phyloP scores from a whole-genome alignment of 1,284 basidiomycete genomes.

The Pseudozyma thailandica region DNA sequence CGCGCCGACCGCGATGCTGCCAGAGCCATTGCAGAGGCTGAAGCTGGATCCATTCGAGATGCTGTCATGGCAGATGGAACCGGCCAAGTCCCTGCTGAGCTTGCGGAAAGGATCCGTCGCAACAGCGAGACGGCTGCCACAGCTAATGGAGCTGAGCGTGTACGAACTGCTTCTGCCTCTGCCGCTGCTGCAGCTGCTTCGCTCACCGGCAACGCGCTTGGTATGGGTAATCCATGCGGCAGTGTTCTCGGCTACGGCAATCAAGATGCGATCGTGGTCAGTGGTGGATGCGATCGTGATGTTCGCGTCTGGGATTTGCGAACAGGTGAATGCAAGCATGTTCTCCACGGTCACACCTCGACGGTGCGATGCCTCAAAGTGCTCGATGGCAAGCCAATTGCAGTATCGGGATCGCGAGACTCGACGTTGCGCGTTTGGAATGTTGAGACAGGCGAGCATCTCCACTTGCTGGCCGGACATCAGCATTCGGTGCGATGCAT shows the following conservation, averaged over 20 bases:
- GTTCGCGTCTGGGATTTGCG: conserved; percentile 90
- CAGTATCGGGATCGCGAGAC: conserved; percentile 83
- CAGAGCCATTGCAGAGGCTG: conserved; percentile 48
- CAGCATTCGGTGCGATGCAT: conserved; percentile 84
- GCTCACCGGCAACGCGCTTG: conserved; percentile 34
- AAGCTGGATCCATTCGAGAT: conserved; percentile 48
- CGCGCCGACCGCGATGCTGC: conserved; percentile 19
- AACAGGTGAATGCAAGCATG: conserved; percentile 83
- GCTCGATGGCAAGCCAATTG: conserved; percentile 85
- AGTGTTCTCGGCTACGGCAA: conserved; percentile 76
- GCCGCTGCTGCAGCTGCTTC: conserved; percentile 9
- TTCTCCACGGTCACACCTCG: conserved; percentile 84
- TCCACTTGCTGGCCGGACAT: conserved; percentile 83
- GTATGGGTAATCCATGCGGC: conserved; percentile 56
- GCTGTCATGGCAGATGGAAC: conserved; percentile 54
- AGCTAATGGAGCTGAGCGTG: conserved; percentile 1
- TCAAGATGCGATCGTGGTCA: conserved; percentile 80
- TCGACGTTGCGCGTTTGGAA: conserved; percentile 91
- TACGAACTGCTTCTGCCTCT: conserved; percentile 9
- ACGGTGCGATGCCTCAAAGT: conserved; percentile 92
- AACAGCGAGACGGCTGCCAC: conserved; percentile 18
- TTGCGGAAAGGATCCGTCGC: conserved; percentile 34
- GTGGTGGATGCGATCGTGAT: conserved; percentile 89
- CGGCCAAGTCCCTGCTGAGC: conserved; percentile 30
- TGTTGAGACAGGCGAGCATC: conserved; percentile 78